Conservation (phyloP, 352 stramenopile genomes). For the Globisporangium paroecandrum region DNA sequence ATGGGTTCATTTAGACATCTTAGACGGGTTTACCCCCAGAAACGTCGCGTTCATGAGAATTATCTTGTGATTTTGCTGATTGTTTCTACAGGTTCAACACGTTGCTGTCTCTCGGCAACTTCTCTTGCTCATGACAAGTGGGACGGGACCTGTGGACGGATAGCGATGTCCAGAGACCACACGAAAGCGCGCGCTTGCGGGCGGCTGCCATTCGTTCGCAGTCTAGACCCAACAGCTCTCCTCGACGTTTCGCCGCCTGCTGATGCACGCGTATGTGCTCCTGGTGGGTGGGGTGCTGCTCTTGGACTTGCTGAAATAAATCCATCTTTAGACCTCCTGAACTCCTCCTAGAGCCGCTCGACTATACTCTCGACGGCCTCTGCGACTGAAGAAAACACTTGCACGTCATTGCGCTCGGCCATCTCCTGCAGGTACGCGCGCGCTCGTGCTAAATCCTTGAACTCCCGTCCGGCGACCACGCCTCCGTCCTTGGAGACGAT, state of each 20-base stretch:
- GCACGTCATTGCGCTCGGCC: conserved; percentile 73
- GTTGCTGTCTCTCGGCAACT: too few relatives aligned
- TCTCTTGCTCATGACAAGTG: not conserved
- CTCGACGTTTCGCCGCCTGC: not conserved
- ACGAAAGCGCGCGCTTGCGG: not conserved
- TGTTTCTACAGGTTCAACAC: not conserved
- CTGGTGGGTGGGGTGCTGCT: not conserved
- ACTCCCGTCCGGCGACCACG: conserved; percentile 54
- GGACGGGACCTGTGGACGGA: not conserved
- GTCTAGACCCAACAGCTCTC: not conserved
- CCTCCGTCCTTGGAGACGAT: conserved; percentile 46
- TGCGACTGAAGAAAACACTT: conserved; percentile 65
- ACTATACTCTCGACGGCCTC: conserved; percentile 65
- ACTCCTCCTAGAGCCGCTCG: conserved; percentile 33
- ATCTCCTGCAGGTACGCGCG: conserved; percentile 84
- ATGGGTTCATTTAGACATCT: not conserved
- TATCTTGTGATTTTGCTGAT: not conserved
- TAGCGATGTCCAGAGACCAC: not conserved
- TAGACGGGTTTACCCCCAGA: not conserved
- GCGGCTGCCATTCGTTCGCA: not conserved
- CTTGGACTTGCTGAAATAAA: not conserved
- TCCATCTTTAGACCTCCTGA: not conserved
- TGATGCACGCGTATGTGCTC: not conserved
- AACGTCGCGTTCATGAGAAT: not conserved
- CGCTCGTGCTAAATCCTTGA: conserved; percentile 76